Evolutionary conservation across 331 rosid species (phyloP), one percentile per base, ranked within the genome.

Genomic region (Cydonia oblonga): DNA sequence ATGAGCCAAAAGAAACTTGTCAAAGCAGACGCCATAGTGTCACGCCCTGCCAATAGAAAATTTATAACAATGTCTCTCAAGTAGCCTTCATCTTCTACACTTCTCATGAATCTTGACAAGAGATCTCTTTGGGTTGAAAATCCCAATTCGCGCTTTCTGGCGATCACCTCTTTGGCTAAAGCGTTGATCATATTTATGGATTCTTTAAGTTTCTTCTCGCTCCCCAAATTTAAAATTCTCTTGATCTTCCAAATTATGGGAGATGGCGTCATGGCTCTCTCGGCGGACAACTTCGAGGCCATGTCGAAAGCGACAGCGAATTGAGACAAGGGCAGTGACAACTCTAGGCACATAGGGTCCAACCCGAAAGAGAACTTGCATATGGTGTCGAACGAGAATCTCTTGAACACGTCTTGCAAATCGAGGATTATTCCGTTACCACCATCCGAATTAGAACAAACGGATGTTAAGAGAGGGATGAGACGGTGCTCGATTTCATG

Each of bases 11-110:
- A 91, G 72, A 91, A 86, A 74, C 93, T 87, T 2, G 96, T 91
- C 69, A 91, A 71, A 1, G 91, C 90, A 0, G 96, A 87, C 4
- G 96, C 92, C 29, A 91, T 85, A 0, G 96, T 91, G 78, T 91
- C 97, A 3, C 97, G 87, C 1, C 97, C 97, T 18, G 96, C 97
- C 28, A 91, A 78, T 6, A 91, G 68, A 44, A 91, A 87, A 75
- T 91, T 89, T 13, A 91, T 69, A 22, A 91, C 57, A 13, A 91
- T 89, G 64, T 91, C 97, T 44, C 90, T 80, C 44, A 90, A 64
- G 56, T 82, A 91, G 5, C 29, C 75, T 1, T 91, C 96, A 22
- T 91, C 91, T 10, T 77, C 73, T 0, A 87, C 83, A 0, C 70
- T 83, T 1, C 69, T 53, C 97, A 91, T 91, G 80, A 91, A 87